Base-by-base conservation (phyloP, 78 protist species). In the Dictyostelium firmibasis region DNA sequence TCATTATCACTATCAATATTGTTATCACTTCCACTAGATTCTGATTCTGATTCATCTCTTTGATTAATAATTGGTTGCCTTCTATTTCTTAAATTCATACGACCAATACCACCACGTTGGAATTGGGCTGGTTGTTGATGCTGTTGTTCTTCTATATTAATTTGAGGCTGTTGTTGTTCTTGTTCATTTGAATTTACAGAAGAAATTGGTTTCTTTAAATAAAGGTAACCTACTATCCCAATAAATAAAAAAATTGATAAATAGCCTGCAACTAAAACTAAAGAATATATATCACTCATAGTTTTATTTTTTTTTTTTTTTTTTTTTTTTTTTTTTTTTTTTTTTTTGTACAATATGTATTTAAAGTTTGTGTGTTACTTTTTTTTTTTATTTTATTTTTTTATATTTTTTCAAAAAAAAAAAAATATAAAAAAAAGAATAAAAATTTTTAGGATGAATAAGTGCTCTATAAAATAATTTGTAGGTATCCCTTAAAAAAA, bases 21-120 rank as follows among this genome's bases (percentile, higher is more conserved):
- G 31, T 23, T 31, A n/a, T 78, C 70, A 53, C 23, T 79, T 4
- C 25, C 57, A 16, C 47, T 25, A 29, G 91, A 72, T 35, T 82
- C 64, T 9, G 86, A 62, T 25, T 47, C 60, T 43, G 67, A 27
- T 20, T 20, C 57, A 44, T 20, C 33, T 31, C 23, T 29, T 53
- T 43, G 35, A 20, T 57, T 57, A 20, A 57, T 20, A 11, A 67
- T 29, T 11, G 75, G 75, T 23, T 31, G 33, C 35, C 74, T 89
- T 70, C 94, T 89, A 35, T 89, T 89, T 89, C 94, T 89, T 81
- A 89, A 33, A 47, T 81, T 81, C 94, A 89, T 89, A 50, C 94
- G 79, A 38, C 86, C 79, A 67, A 89, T 27, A 81, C 83, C 91
- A 7, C 83, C 33, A 47, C 93, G 85, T 72, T 20, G 36, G 10